These are phyloP conservation scores for Lasiosphaeris hirsuta DNA, from an alignment of 495 filamentous ascomycete species.

Conservation along the genomic window DNA sequence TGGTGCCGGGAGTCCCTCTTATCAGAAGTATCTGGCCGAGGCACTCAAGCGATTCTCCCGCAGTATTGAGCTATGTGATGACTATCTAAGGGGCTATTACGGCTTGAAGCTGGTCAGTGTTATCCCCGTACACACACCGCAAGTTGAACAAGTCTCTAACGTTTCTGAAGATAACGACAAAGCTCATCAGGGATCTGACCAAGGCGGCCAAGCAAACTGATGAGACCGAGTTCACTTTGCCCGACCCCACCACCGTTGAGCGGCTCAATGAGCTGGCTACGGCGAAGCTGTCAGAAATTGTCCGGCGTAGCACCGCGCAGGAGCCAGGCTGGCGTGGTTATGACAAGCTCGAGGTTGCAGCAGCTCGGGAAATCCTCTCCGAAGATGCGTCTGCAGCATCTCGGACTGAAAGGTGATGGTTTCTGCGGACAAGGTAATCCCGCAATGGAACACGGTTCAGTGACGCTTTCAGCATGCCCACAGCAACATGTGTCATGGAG, in stretches of 20 bases:
- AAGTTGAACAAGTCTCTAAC: slow-evolving; percentile 13
- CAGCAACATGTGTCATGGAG: slow-evolving; percentile 27
- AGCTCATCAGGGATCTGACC: slow-evolving; percentile 32
- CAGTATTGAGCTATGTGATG: slow-evolving; percentile 89
- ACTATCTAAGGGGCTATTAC: slow-evolving; percentile 89
- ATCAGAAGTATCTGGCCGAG: slow-evolving; percentile 56
- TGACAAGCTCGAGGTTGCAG: slow-evolving; percentile 69
- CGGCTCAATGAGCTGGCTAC: slow-evolving; percentile 71
- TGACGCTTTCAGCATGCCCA: slow-evolving; percentile 26
- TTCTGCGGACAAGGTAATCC: slow-evolving; percentile 3
- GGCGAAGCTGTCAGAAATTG: slow-evolving; percentile 69
- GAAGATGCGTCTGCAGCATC: slow-evolving; percentile 26
- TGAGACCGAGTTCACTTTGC: slow-evolving; percentile 41
- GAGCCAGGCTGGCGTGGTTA: slow-evolving; percentile 70
- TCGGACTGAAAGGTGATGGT: slow-evolving; percentile 33
- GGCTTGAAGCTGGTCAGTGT: slow-evolving; percentile 72
- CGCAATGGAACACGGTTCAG: slow-evolving; percentile 22
- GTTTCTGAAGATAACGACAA: slow-evolving; percentile 35
- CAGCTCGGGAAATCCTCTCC: slow-evolving; percentile 70
- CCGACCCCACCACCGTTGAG: slow-evolving; percentile 53
- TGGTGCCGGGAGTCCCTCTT: slow-evolving; percentile 37
- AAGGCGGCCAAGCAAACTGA: slow-evolving; percentile 35
- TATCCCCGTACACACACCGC: background rate
- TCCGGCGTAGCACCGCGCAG: slow-evolving; percentile 55
- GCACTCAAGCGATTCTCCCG: slow-evolving; percentile 80